A percentile compares a stretch with the other conserved stretches of the same genome.
Evolutionary conservation across 2,329 filamentous ascomycete species (phyloP).

Genomic region (Biscogniauxia marginata): DNA sequence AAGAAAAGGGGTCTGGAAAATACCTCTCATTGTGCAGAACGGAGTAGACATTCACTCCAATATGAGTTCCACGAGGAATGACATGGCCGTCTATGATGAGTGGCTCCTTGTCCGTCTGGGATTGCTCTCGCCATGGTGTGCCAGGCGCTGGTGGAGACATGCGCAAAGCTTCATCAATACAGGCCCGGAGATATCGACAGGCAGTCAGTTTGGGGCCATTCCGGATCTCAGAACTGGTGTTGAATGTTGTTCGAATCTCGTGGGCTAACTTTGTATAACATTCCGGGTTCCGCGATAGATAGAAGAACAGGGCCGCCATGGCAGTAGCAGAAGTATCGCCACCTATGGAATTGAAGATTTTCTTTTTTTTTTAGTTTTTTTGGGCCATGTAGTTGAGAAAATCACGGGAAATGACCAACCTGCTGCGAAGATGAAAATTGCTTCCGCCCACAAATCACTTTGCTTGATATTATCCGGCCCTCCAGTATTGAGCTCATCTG

Average conservation of each 20-base stretch:
- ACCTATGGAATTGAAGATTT: background rate
- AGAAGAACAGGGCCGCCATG: background rate
- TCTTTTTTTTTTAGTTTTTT: too few species aligned
- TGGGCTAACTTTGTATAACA: background rate
- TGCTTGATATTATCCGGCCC: background rate
- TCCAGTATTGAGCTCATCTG: background rate
- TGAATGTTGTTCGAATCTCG: background rate
- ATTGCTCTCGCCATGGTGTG: background rate
- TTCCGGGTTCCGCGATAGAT: background rate
- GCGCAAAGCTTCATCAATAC: too few species aligned
- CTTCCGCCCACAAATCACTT: slow-evolving; percentile 1
- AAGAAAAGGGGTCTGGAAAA: background rate
- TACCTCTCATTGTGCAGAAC: background rate
- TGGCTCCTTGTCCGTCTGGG: background rate
- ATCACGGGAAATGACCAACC: background rate
- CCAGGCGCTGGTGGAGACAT: background rate
- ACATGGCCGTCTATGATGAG: background rate
- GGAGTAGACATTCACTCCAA: background rate
- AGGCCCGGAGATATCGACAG: background rate
- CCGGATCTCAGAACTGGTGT: too few species aligned
- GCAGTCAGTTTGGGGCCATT: background rate
- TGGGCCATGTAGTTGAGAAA: too few species aligned
- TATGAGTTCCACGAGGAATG: background rate
- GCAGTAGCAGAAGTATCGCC: background rate
- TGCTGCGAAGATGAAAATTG: slow-evolving; percentile 1